Conservation (phyloP, 1,284 basidiomycete genomes). For the Melanopsichium pennsylvanicum region DNA sequence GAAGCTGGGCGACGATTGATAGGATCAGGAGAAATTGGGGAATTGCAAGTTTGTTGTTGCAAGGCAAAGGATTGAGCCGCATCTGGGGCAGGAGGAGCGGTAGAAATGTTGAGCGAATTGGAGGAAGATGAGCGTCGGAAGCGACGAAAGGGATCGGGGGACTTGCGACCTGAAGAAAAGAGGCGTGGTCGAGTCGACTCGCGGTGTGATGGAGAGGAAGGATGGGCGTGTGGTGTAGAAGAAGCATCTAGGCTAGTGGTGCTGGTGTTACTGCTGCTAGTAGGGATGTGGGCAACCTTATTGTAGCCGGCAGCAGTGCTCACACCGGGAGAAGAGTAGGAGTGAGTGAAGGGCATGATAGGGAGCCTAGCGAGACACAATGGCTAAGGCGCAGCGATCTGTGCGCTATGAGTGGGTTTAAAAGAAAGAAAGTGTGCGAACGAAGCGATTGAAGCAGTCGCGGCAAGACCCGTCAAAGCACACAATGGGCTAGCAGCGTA, state of each 20-base stretch:
- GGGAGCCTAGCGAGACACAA: background rate
- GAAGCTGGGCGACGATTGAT: background rate
- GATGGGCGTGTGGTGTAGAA: constrained; percentile 1
- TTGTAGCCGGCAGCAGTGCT: too few species aligned
- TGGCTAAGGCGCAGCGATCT: too few species aligned
- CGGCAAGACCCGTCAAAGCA: too few species aligned
- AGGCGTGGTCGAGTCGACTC: constrained; percentile 22
- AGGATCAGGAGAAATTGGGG: too few species aligned
- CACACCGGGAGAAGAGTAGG: constrained; percentile 7
- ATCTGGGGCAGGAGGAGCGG: constrained; percentile 15
- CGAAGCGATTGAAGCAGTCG: too few species aligned
- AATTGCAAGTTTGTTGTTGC: constrained; percentile 13
- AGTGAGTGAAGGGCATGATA: constrained; percentile 18
- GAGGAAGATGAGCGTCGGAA: constrained; percentile 37
- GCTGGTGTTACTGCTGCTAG: background rate
- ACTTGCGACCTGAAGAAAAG: constrained; percentile 42
- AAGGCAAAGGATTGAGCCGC: constrained; percentile 15
- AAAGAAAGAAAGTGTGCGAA: too few species aligned
- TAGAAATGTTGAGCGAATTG: constrained; percentile 27
- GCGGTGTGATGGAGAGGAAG: constrained; percentile 2
- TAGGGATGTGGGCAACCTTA: too few species aligned
- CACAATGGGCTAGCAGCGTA: too few species aligned
- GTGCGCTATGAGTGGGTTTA: too few species aligned
- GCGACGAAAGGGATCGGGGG: constrained; percentile 44
- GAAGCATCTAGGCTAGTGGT: constrained; percentile 3